phyloP scores from a whole-genome alignment of 225 moss, liverwort and hornwort genomes.

The Bryoerythrophyllum caledonicum region DNA sequence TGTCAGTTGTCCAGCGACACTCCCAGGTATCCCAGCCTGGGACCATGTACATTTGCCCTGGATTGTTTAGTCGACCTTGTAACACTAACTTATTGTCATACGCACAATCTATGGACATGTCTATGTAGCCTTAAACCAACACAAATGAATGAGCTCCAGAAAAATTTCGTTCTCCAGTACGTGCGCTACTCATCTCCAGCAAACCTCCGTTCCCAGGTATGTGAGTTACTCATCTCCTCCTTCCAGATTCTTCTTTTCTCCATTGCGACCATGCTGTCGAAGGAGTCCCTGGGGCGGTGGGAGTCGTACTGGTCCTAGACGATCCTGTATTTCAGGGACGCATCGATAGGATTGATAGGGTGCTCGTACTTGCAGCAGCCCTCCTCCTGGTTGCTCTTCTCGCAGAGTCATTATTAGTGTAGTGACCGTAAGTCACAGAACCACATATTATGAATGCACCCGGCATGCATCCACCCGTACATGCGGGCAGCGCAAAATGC shows the following conservation, averaged over 20 bases:
- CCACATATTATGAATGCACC: neutral
- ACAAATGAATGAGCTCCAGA: neutral
- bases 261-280: neutral
- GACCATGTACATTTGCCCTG: neutral
- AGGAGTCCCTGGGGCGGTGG: neutral
- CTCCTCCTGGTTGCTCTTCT: neutral
- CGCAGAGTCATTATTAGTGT: no score
- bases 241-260: neutral
- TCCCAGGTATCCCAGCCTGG: no score
- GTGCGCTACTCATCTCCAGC: no score
- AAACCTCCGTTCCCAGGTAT: neutral
- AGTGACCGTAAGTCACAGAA: no score
- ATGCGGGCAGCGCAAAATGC: neutral
- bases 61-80: neutral
- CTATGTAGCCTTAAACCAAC: neutral
- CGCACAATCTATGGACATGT: neutral
- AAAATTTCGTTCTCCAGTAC: neutral
- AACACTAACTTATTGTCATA: neutral
- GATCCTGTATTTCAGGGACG: neutral
- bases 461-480: neutral
- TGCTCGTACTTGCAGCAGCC: neutral
- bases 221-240: no score
- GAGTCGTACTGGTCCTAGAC: neutral
- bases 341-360: conserved; percentile 5
- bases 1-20: neutral